A percentile compares a stretch with the other conserved stretches of the same genome.
Conservation (phyloP, 768 basidiomycete species). For the Lactarius vividus region DNA sequence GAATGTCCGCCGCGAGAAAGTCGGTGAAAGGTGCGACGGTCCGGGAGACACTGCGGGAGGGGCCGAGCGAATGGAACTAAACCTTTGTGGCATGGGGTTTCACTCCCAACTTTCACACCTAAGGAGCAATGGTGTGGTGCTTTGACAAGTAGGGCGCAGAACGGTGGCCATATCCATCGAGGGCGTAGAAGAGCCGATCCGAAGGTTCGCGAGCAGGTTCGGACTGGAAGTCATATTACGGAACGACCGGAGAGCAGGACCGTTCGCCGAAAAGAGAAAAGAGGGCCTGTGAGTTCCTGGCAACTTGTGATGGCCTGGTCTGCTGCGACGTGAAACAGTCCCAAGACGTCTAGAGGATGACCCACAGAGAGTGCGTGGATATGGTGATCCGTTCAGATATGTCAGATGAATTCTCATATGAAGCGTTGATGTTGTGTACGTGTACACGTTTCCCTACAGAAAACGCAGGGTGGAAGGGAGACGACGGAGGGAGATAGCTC, state of each 20-base stretch:
- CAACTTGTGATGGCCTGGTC: background rate
- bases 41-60: slow-evolving; percentile 11
- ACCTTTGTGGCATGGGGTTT: slow-evolving; percentile 16
- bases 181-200: slow-evolving; percentile 10
- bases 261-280: background rate
- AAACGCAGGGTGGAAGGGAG: slow-evolving; percentile 1
- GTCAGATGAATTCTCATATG: slow-evolving; percentile 14
- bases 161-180: slow-evolving; percentile 9
- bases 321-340: background rate
- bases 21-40: slow-evolving; percentile 9
- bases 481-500: background rate
- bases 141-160: slow-evolving; percentile 14
- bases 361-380: background rate
- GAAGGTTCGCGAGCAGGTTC: slow-evolving; percentile 5
- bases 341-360: slow-evolving; percentile 5
- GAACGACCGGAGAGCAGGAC: slow-evolving; percentile 10
- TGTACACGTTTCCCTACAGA: slow-evolving; percentile 2
- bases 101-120: background rate
- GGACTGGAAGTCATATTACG: slow-evolving; percentile 6
- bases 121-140: background rate
- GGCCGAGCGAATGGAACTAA: background rate
- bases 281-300: background rate
- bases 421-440: background rate
- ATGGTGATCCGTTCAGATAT: background rate
- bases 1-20: slow-evolving; percentile 16